phyloP scores from a whole-genome alignment of 345 rosid genomes.

The Eutrema heterophyllum region DNA sequence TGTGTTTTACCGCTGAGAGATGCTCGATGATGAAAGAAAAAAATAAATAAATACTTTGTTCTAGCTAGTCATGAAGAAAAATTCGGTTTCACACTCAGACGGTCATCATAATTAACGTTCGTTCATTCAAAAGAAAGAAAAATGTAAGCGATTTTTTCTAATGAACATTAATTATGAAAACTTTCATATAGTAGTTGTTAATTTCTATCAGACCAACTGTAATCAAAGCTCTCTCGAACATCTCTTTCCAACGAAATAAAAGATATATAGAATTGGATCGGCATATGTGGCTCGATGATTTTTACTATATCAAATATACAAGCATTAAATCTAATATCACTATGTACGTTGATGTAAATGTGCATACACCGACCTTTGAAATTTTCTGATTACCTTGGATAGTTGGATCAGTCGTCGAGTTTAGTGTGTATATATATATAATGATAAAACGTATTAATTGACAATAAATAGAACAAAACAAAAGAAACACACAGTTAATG shows the following conservation, averaged over 20 bases:
- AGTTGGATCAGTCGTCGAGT: background rate
- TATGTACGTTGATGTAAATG: background rate
- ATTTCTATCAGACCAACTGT: slow-evolving; percentile 1
- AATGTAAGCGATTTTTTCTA: background rate
- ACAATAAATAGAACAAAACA: slow-evolving; percentile 25
- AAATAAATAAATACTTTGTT: background rate
- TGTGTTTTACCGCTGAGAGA: slow-evolving; percentile 7
- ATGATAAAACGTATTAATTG: background rate
- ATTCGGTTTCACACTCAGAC: background rate
- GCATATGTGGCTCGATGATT: background rate
- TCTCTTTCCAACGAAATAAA: background rate
- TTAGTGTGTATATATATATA: background rate
- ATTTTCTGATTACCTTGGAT: background rate
- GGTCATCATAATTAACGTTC: background rate
- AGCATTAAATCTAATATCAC: background rate
- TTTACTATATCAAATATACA: background rate
- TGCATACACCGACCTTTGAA: background rate
- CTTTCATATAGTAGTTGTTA: background rate
- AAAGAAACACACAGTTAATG: slow-evolving; percentile 14
- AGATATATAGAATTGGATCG: background rate
- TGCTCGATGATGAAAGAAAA: background rate
- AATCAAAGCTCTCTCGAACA: background rate
- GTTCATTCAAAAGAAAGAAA: background rate
- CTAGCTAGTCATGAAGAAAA: background rate
- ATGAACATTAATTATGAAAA: background rate